phyloP scores from a whole-genome alignment of 169 alveolate genomes.

The Plasmodium adleri region DNA sequence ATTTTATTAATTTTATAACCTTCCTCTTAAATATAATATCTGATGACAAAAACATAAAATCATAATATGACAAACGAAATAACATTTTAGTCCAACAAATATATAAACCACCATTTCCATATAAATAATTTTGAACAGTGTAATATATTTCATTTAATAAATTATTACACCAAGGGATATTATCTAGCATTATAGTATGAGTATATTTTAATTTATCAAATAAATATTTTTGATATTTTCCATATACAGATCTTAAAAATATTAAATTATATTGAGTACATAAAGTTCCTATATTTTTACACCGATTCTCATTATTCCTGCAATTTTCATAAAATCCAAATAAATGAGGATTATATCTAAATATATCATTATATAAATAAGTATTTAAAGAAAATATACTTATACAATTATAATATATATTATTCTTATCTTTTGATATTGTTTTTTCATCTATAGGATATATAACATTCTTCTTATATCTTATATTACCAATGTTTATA shows the following conservation, averaged over 20 bases:
- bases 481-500: not conserved
- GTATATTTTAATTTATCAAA: conserved; percentile 60
- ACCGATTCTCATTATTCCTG: conserved; percentile 57
- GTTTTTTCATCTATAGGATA: not conserved
- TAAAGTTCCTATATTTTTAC: conserved; percentile 36
- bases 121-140: conserved; percentile 47
- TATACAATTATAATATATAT: conserved; percentile 46
- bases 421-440: not conserved
- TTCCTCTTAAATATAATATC: conserved; percentile 64
- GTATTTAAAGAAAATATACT: conserved; percentile 62
- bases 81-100: conserved; percentile 66
- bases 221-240: conserved; percentile 64
- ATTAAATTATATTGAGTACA: conserved; percentile 66
- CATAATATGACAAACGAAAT: conserved; percentile 58
- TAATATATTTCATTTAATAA: conserved; percentile 48
- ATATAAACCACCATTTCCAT: conserved; percentile 70
- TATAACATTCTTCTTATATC: not conserved
- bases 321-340: conserved; percentile 69
- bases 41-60: conserved; percentile 71
- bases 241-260: conserved; percentile 69
- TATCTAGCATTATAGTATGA: conserved; percentile 60
- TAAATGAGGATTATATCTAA: conserved; percentile 62
- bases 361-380: conserved; percentile 59
- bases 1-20: conserved; percentile 67
- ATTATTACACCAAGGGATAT: conserved; percentile 33